Conservation (phyloP, 208 protist species). For the Leishmania gerbilli region DNA sequence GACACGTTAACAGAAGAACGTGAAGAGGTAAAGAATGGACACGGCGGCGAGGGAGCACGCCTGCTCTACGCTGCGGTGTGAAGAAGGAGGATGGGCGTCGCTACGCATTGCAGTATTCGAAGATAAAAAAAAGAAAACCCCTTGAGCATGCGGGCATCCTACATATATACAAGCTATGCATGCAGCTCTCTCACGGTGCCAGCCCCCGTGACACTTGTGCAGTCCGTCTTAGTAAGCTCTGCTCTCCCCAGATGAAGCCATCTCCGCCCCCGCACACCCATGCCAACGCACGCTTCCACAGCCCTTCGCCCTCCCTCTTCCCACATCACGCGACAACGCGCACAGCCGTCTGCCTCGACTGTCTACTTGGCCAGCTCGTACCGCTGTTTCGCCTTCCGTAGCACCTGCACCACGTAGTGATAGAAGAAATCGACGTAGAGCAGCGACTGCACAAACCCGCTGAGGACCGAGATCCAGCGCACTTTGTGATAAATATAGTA, state of each 20-base stretch:
- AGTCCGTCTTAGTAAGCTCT: not conserved
- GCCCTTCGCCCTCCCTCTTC: not conserved
- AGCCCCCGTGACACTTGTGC: not conserved
- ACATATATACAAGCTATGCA: not conserved
- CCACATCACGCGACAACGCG: not conserved
- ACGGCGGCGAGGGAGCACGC: not conserved
- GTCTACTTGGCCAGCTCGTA: constrained; percentile 77
- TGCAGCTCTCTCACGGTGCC: not conserved
- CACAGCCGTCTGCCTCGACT: not conserved
- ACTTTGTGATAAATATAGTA: constrained; percentile 72
- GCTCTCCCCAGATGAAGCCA: not conserved
- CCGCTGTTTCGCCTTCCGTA: constrained; percentile 70
- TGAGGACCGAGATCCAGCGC: constrained; percentile 76
- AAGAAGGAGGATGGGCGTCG: not conserved
- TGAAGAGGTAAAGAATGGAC: too few species aligned
- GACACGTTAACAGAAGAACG: not conserved
- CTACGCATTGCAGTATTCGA: not conserved
- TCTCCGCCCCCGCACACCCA: not conserved
- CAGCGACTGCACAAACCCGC: constrained; percentile 91
- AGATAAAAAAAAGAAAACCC: not conserved
- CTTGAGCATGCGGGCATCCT: not conserved
- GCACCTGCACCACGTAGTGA: constrained; percentile 91
- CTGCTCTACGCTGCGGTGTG: not conserved
- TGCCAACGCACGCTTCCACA: not conserved
- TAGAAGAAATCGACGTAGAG: constrained; percentile 98